These are phyloP conservation scores for Coprinopsis cinerea DNA, from an alignment of 768 basidiomycete genomes.

Conservation along the genomic window DNA sequence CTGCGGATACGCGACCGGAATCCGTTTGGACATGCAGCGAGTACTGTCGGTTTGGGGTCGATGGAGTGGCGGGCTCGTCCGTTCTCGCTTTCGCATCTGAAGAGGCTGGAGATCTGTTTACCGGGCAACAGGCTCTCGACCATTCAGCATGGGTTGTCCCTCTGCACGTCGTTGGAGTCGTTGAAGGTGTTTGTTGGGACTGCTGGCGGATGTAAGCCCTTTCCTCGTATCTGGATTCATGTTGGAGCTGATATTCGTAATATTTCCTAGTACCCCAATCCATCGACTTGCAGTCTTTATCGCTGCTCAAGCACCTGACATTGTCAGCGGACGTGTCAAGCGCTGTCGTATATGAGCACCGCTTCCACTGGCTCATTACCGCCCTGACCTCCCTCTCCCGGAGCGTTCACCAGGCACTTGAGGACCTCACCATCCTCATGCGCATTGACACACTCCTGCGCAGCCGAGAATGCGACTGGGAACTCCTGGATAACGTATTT, in stretches of 20 bases:
- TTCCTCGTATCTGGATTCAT: background rate
- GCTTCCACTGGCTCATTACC: slow-evolving; percentile 8
- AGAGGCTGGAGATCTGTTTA: slow-evolving; percentile 8
- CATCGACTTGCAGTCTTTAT: background rate
- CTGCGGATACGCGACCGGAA: slow-evolving; percentile 9
- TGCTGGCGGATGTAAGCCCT: slow-evolving; percentile 10
- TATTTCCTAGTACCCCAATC: background rate
- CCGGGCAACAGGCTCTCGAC: slow-evolving; percentile 5
- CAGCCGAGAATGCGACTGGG: slow-evolving; percentile 10
- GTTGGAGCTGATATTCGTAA: background rate
- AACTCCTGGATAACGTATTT: background rate
- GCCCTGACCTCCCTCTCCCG: background rate
- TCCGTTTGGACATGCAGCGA: slow-evolving; percentile 4
- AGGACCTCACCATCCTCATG: slow-evolving; percentile 9
- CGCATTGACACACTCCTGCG: slow-evolving; percentile 6
- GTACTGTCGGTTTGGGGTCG: slow-evolving; percentile 4
- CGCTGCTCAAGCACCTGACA: slow-evolving; percentile 1
- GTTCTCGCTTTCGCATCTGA: slow-evolving; percentile 6
- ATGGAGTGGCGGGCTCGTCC: slow-evolving; percentile 1
- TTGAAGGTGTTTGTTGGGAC: slow-evolving; percentile 11
- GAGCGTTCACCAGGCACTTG: background rate
- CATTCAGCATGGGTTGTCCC: slow-evolving; percentile 1
- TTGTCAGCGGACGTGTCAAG: slow-evolving; percentile 7
- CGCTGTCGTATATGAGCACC: background rate
- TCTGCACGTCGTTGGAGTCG: background rate